Percentiles rank a stretch among this genome's conserved stretches.
Conservation (phyloP, 306 rosid genomes). For the Mimosa pudica region DNA sequence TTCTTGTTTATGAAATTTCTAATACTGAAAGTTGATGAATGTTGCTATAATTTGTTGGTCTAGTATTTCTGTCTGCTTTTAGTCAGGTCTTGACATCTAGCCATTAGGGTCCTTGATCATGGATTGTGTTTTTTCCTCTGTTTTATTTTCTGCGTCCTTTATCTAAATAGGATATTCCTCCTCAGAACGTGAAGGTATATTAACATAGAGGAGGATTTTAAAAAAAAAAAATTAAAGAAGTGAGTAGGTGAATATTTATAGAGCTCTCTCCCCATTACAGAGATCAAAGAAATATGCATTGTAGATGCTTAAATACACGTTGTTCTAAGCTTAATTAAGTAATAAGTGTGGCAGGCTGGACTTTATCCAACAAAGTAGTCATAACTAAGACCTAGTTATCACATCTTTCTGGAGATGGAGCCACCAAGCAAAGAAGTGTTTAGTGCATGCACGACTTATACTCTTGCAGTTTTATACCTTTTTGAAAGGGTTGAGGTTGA, state of each 20-base stretch:
- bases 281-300: conserved; percentile 24
- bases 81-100: neutral
- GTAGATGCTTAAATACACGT: conserved; percentile 19
- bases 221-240: neutral
- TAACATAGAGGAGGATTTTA: neutral
- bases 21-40: conserved; percentile 9
- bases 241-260: conserved; percentile 1
- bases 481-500: conserved; percentile 33
- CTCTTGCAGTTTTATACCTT: conserved; percentile 25
- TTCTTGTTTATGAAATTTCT: conserved; percentile 16
- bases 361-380: conserved; percentile 12
- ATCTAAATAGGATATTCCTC: neutral
- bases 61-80: neutral
- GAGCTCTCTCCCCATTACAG: conserved; percentile 12
- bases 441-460: conserved; percentile 8
- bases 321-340: conserved; percentile 23
- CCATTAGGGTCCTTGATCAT: neutral
- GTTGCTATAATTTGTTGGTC: neutral
- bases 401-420: conserved; percentile 22
- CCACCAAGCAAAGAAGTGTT: conserved; percentile 23
- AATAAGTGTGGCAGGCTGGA: conserved; percentile 9
- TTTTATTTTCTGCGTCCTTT: neutral
- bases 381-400: conserved; percentile 22
- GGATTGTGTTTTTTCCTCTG: neutral
- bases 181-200: neutral